phyloP scores from a whole-genome alignment of 2,329 filamentous ascomycete species.

The Clarireedia homoeocarpa region DNA sequence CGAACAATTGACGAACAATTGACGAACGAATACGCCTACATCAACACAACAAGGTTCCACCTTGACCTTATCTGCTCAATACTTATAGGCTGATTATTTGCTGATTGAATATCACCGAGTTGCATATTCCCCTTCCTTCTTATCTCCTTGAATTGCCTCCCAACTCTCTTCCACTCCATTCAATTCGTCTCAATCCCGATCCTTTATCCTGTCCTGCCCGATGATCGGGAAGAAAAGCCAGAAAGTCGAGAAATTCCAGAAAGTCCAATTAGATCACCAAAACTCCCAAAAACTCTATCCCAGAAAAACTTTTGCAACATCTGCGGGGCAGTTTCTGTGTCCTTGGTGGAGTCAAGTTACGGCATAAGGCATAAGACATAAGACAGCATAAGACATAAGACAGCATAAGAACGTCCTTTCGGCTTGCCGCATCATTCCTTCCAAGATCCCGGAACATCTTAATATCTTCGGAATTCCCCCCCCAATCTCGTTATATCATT shows the following conservation, averaged over 20 bases:
- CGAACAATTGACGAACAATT: neutral
- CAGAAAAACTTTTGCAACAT: too few species aligned
- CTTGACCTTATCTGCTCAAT: constrained; percentile 26
- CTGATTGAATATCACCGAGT: neutral
- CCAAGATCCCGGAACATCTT: neutral
- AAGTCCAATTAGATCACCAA: too few species aligned
- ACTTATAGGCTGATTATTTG: constrained; percentile 7
- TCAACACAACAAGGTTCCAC: constrained; percentile 9
- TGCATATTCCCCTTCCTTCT: neutral
- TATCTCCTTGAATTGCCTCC: neutral
- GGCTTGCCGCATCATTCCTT: constrained; percentile 1
- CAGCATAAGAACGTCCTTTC: neutral
- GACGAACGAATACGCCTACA: neutral
- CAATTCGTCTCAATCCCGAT: neutral
- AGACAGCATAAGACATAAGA: neutral
- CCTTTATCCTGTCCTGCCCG: too few species aligned
- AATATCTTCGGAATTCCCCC: neutral
- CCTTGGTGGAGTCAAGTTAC: neutral
- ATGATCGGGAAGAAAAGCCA: too few species aligned
- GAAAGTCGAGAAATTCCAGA: too few species aligned
- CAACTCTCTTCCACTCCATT: neutral
- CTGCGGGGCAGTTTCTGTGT: too few species aligned
- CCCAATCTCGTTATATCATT: neutral
- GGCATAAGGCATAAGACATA: too few species aligned
- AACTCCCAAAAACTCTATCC: too few species aligned